Base-by-base conservation (phyloP, 257 asterid genomes). In the Galeopsis tetrahit region DNA sequence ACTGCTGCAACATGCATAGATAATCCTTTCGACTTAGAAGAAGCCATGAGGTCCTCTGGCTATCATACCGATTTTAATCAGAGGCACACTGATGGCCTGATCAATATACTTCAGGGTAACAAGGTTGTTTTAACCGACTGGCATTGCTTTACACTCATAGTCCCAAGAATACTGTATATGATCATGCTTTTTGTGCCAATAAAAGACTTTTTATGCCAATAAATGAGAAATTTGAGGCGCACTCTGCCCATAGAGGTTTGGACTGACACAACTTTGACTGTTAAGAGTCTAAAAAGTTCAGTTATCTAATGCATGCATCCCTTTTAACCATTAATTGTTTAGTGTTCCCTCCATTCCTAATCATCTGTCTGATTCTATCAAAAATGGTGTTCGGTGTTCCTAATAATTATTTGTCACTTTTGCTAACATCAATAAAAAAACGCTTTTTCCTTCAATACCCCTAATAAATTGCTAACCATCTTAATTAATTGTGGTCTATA, bases 1-100 rank as follows among this genome's bases (percentile, higher is more conserved):
- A 92, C 90, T 7, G 98, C 99, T 78, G 97, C 94, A 33, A 82
- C 91, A 36, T 92, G 99, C 87, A 85, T 92, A 76, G 96, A 95
- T 76, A 95, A 92, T 77, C 99, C 98, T 67, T 95, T 95, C 51
- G 97, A 95, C 87, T 90, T 95, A 68, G 96, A 88, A 79, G 97
- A 85, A 83, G 86, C 90, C 64, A 79, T 90, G 65, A 84, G 95
- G 77, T 80, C 85, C 62, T 77, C 89, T 48, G 79, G 79, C 70
- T 71, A 82, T 82, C 85, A 80, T 63, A 72, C 74, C 61, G 84
- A 79, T 75, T 78, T 77, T 68, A 86, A 87, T 79, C 89, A 78
- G 81, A 83, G 79, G 73, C 88, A 88, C 61, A 83, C 87, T 57
- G 69, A 70, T 75, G 99, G 98, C 72, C 82, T 95, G 79, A 79